Conservation (phyloP, 2,329 filamentous ascomycete species). For the Metarhizium sp. region DNA sequence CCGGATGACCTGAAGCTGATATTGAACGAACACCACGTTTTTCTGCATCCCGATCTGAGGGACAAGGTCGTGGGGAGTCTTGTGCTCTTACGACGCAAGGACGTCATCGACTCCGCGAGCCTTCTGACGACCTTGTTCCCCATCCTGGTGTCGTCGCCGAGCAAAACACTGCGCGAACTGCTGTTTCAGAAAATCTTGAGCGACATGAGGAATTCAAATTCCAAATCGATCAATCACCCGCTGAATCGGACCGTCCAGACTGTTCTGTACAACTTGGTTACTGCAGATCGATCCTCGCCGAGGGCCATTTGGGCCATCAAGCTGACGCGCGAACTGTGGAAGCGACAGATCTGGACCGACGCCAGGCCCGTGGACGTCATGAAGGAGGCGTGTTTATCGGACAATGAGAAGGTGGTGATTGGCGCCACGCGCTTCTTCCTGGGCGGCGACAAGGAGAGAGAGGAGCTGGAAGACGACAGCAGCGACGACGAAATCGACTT, state of each 20-base stretch:
- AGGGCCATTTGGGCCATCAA: constrained; percentile 96
- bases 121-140: constrained; percentile 91
- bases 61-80: constrained; percentile 93
- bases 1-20: constrained; percentile 74
- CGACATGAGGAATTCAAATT: constrained; percentile 80
- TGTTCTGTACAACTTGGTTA: constrained; percentile 83
- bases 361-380: constrained; percentile 94
- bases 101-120: constrained; percentile 75
- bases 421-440: constrained; percentile 91
- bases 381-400: constrained; percentile 82
- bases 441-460: constrained; percentile 89
- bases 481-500: constrained; percentile 76
- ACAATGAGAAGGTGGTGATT: constrained; percentile 86
- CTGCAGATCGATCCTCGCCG: constrained; percentile 71
- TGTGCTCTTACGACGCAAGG: constrained; percentile 80
- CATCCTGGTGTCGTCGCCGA: constrained; percentile 82
- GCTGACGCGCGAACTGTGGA: constrained; percentile 91
- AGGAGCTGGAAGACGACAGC: constrained; percentile 83
- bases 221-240: constrained; percentile 80
- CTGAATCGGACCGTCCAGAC: constrained; percentile 91
- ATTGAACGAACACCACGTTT: constrained; percentile 70
- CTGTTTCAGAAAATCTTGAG: constrained; percentile 85
- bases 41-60: constrained; percentile 72
- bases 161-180: constrained; percentile 76
- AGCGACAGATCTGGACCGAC: constrained; percentile 91